A percentile compares a stretch with the other conserved stretches of the same genome.
phyloP scores from a whole-genome alignment of 306 rosid species.

The Lagenaria siceraria region DNA sequence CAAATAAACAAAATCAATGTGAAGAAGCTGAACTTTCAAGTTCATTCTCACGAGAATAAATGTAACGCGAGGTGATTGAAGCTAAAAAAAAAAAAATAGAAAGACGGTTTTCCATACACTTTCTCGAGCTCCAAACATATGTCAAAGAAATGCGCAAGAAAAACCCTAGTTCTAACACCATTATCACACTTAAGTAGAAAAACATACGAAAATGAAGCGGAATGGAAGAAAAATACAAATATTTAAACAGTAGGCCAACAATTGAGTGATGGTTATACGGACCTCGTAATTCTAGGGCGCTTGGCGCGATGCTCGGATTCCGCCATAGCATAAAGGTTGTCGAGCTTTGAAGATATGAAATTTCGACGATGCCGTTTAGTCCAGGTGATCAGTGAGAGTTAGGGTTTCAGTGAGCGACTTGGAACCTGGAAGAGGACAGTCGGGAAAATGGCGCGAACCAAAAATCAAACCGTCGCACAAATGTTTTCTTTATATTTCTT shows the following conservation, averaged over 20 bases:
- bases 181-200: background rate
- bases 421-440: background rate
- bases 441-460: constrained; percentile 17
- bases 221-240: background rate
- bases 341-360: background rate
- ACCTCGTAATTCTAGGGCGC: constrained; percentile 67
- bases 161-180: background rate
- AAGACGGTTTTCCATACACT: background rate
- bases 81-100: background rate
- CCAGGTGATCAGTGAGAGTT: constrained; percentile 7
- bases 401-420: constrained; percentile 23
- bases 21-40: background rate
- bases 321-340: constrained; percentile 30
- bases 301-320: constrained; percentile 36
- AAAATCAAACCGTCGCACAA: background rate
- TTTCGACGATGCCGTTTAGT: constrained; percentile 10
- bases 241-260: background rate
- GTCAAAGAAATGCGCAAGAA: background rate
- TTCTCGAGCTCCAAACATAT: background rate
- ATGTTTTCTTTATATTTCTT: background rate
- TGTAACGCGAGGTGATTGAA: background rate
- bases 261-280: constrained; percentile 3
- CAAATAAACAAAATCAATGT: background rate
- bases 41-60: background rate
- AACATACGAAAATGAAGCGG: background rate